Base-by-base conservation (phyloP, 176 grass and related monocot species). In the Dendrocalamus sinicus region DNA sequence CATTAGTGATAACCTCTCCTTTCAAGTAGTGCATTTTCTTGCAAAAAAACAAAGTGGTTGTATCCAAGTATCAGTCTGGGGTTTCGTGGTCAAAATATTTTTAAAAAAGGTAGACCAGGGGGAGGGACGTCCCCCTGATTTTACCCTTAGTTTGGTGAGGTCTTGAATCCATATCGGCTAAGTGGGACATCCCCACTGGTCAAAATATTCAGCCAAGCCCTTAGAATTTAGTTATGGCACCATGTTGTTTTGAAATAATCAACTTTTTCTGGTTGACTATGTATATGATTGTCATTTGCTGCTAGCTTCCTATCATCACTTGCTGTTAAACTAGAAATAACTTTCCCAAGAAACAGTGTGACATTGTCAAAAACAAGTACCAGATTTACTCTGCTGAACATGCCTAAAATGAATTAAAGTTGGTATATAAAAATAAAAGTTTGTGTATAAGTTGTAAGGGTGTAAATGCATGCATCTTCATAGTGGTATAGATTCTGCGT, bases 171-270 rank as follows among this genome's bases (percentile, higher is more conserved):
- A n/a, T n/a, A n/a, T n/a, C n/a, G 30, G 30, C 30, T 30, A 30
- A 30, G 30, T 30, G 30, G 30, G 30, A 30, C 2, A 1, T 30
- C 30, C 30, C 30, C 30, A 30, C 30, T 80, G 69, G 7, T 75
- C 40, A 84, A 84, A 45, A 39, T 15, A 20, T 79, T 55, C 48
- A 24, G 59, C 40, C 2, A 55, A 57, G 7, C 4, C 23, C 14
- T 28, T 84, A n/a, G 2, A 60, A 57, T 74, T 58, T 84, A 32
- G 9, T 23, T 26, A 22, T 26, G 26, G 22, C 1, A 1, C 24
- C 9, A 32, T 58, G 20, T 43, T 84, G 3, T 79, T 84, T 79
- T 73, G 24, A 79, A 76, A 67, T 58, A 19, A 52, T 67, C 14
- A 73, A 22, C 46, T 59, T 20, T 71, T 73, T 73, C 35, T 72